phyloP scores from a whole-genome alignment of 371 early-diverging fungal genomes.

The Coemansia sp. region DNA sequence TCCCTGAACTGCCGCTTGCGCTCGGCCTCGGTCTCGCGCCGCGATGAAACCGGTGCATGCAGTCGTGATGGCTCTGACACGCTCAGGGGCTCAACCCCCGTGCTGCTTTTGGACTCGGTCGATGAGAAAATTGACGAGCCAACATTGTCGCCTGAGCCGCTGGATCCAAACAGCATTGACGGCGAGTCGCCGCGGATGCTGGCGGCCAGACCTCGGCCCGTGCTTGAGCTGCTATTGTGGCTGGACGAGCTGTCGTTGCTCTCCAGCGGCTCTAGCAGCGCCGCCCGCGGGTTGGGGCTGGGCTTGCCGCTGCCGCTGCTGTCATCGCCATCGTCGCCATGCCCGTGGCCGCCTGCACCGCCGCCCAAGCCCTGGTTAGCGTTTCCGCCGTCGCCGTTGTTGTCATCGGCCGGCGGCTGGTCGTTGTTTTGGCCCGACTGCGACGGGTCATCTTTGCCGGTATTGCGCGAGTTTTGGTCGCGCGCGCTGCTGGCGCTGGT shows the following conservation, averaged over 20 bases:
- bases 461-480: background rate
- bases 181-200: slow-evolving; percentile 12
- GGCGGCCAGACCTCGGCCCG: slow-evolving; percentile 40
- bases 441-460: background rate
- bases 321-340: slow-evolving; percentile 10
- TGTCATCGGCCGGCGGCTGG: slow-evolving; percentile 1
- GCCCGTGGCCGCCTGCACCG: slow-evolving; percentile 1
- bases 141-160: slow-evolving; percentile 20
- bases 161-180: slow-evolving; percentile 18
- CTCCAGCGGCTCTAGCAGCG: slow-evolving; percentile 21
- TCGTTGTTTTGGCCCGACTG: slow-evolving; percentile 2
- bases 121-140: slow-evolving; percentile 49
- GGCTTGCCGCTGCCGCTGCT: slow-evolving; percentile 21
- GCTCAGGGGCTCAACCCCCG: slow-evolving; percentile 2
- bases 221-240: slow-evolving; percentile 28
- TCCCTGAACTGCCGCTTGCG: slow-evolving; percentile 34
- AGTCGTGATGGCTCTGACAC: slow-evolving; percentile 7
- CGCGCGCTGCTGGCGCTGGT: slow-evolving; percentile 11
- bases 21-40: slow-evolving; percentile 27
- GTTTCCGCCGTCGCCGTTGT: background rate
- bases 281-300: slow-evolving; percentile 31
- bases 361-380: background rate
- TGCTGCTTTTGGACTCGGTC: slow-evolving; percentile 13
- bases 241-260: slow-evolving; percentile 37
- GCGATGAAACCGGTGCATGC: slow-evolving; percentile 5